Conservation (phyloP, 2,329 filamentous ascomycete genomes). For the Arthrobotrys musiformis region DNA sequence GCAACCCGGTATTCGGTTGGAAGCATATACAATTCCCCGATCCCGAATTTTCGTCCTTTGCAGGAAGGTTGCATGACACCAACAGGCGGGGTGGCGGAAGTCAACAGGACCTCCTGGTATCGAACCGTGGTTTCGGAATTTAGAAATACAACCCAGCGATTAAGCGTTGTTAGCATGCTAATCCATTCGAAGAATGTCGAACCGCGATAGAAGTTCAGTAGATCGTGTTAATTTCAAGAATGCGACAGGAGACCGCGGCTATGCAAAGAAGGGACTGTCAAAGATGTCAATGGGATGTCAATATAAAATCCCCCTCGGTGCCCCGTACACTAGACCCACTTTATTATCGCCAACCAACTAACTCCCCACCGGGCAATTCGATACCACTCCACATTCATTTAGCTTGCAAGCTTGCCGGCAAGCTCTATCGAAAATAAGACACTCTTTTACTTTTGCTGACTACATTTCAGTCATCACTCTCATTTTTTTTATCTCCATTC, state of each 20-base stretch:
- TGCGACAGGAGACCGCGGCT: slow-evolving; percentile 14
- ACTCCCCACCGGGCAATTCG: not conserved
- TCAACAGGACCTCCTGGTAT: not conserved
- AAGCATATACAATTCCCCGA: slow-evolving; percentile 2
- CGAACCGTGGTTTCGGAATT: slow-evolving; percentile 24
- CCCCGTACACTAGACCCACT: not conserved
- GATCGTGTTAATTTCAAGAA: slow-evolving; percentile 4
- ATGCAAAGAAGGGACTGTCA: not conserved
- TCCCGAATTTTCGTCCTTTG: not conserved
- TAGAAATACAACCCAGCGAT: not conserved
- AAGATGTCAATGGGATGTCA: not conserved
- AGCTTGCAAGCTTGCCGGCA: slow-evolving; percentile 10
- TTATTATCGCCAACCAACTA: slow-evolving; percentile 7
- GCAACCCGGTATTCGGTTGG: not conserved
- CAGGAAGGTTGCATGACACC: slow-evolving; percentile 10
- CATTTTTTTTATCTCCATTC: not conserved
- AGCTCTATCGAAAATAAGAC: not conserved
- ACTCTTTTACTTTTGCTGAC: not conserved
- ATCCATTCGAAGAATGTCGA: slow-evolving; percentile 17
- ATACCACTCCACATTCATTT: slow-evolving; percentile 7
- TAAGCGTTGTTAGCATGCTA: not conserved
- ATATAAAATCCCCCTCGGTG: slow-evolving; percentile 11
- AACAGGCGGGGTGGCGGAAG: slow-evolving; percentile 4
- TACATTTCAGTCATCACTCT: not conserved
- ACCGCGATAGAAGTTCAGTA: slow-evolving; percentile 21